phyloP scores from a whole-genome alignment of 306 rosid species.

The Potentilla sterilis region DNA sequence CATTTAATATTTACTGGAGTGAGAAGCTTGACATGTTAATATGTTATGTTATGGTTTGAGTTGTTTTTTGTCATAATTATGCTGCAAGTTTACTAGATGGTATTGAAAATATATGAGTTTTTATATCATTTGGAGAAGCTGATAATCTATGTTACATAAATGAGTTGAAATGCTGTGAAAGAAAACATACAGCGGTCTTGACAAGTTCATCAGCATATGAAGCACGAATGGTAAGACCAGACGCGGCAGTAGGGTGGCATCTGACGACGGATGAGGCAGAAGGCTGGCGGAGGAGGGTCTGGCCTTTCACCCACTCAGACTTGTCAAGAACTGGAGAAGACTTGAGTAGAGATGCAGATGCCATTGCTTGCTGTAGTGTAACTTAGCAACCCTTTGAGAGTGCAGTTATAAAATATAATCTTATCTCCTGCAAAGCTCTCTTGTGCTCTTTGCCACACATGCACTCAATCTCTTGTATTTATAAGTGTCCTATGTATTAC shows the following conservation, averaged over 20 bases:
- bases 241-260: conserved; percentile 49
- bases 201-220: conserved; percentile 88
- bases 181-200: conserved; percentile 76
- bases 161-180: background rate
- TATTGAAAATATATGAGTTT: background rate
- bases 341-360: conserved; percentile 78
- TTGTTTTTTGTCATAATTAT: too few species aligned
- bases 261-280: conserved; percentile 50
- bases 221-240: conserved; percentile 69
- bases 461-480: conserved; percentile 39
- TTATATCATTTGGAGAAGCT: background rate
- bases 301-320: conserved; percentile 88
- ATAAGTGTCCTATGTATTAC: conserved; percentile 39
- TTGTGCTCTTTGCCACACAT: conserved; percentile 63
- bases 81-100: background rate
- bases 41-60: background rate
- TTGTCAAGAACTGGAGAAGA: conserved; percentile 81
- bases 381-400: background rate
- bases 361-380: conserved; percentile 39
- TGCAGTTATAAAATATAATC: conserved; percentile 29
- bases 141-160: background rate
- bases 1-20: background rate
- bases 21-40: background rate
- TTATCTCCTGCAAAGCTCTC: conserved; percentile 60
- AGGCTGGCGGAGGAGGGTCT: conserved; percentile 69